A percentile compares a stretch with the other conserved stretches of the same genome.
phyloP scores from a whole-genome alignment of 148 eudicot species.

The Camellia lanceoleosa region DNA sequence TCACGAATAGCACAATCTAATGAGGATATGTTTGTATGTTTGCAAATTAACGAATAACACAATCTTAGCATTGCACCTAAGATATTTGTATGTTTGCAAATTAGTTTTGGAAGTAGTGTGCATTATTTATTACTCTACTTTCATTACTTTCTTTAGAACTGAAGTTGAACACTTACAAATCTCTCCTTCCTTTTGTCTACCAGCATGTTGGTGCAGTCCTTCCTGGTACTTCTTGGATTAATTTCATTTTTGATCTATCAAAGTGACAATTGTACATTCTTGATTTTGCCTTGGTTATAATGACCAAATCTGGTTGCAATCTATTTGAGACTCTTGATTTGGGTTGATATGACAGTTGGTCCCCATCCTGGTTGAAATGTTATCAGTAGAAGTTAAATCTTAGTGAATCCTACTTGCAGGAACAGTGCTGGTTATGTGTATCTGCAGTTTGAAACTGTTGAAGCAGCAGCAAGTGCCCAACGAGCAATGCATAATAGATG shows the following conservation, averaged over 20 bases:
- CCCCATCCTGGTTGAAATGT: neutral
- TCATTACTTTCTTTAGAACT: too few relatives aligned
- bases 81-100: too few relatives aligned
- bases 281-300: neutral
- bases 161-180: too few relatives aligned
- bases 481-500: constrained; percentile 85
- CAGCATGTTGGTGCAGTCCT: too few relatives aligned
- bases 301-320: neutral
- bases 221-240: too few relatives aligned
- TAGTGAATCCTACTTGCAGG: constrained; percentile 33
- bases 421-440: constrained; percentile 91
- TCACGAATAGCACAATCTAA: too few relatives aligned
- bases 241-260: neutral
- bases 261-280: neutral
- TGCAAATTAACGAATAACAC: too few relatives aligned
- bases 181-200: too few relatives aligned
- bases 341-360: neutral
- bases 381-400: neutral
- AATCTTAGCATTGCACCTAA: too few relatives aligned
- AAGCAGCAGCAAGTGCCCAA: constrained; percentile 76
- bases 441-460: constrained; percentile 70
- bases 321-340: neutral
- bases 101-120: too few relatives aligned
- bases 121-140: too few relatives aligned
- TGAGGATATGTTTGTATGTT: too few relatives aligned